A percentile compares a stretch with the other conserved stretches of the same genome.
These are phyloP conservation scores for Pythium phragmitis DNA, from an alignment of 352 stramenopile species.

Conservation along the genomic window DNA sequence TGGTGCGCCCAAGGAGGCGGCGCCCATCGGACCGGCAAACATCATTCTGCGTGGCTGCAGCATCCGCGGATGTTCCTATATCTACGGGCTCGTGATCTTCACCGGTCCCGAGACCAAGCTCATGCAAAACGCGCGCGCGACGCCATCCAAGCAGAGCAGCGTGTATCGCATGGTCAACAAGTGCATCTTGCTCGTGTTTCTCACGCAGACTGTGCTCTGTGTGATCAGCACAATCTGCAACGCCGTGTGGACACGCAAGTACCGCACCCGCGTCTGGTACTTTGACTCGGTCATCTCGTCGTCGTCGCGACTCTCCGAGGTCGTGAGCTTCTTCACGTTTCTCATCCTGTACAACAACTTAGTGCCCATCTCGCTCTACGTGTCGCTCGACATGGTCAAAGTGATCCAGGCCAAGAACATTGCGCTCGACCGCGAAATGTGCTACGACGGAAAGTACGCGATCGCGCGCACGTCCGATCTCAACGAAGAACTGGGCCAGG, in stretches of 20 bases:
- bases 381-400: slow-evolving; percentile 95
- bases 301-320: slow-evolving; percentile 13
- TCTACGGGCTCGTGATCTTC: slow-evolving; percentile 86
- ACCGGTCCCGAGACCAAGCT: slow-evolving; percentile 89
- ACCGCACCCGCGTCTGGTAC: slow-evolving; percentile 49
- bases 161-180: slow-evolving; percentile 70
- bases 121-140: slow-evolving; percentile 69
- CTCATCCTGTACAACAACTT: slow-evolving; percentile 96
- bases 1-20: slow-evolving; percentile 32
- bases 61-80: slow-evolving; percentile 52
- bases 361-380: slow-evolving; percentile 97
- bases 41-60: slow-evolving; percentile 86
- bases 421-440: slow-evolving; percentile 68
- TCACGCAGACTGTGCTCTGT: slow-evolving; percentile 57
- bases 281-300: slow-evolving; percentile 29
- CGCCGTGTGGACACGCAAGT: slow-evolving; percentile 41
- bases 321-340: slow-evolving; percentile 93
- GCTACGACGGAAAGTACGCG: slow-evolving; percentile 80
- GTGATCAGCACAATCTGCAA: slow-evolving; percentile 67
- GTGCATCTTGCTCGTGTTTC: slow-evolving; percentile 70
- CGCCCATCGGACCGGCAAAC: slow-evolving; percentile 59
- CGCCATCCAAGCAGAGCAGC: slow-evolving; percentile 73
- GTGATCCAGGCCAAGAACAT: slow-evolving; percentile 78
- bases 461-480: slow-evolving; percentile 88
- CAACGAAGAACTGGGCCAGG: slow-evolving; percentile 92